A percentile compares a stretch with the other conserved stretches of the same genome.
Conservation (phyloP, 768 basidiomycete species). For the Suillus brevipes region DNA sequence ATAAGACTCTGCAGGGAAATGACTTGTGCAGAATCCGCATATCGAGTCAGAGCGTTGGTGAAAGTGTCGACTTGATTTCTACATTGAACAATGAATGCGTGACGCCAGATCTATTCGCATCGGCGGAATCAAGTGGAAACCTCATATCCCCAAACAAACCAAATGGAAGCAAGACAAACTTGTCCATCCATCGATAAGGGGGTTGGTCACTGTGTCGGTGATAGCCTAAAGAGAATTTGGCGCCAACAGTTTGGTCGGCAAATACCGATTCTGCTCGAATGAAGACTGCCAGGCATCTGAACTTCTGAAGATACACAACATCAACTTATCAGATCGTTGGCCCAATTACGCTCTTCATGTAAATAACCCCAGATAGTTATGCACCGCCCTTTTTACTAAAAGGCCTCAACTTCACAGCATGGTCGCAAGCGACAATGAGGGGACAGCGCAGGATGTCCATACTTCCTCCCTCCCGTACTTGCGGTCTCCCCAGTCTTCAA, state of each 20-base stretch:
- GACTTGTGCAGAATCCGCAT: no score
- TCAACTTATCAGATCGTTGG: conserved; percentile 5
- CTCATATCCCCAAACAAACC: neutral
- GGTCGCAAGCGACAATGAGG: conserved; percentile 31
- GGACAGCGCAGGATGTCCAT: conserved; percentile 19
- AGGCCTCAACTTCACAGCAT: conserved; percentile 26
- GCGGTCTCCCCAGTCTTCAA: conserved; percentile 13
- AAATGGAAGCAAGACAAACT: neutral
- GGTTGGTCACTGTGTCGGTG: neutral
- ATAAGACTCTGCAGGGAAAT: neutral
- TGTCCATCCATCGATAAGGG: neutral
- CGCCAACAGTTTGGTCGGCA: neutral
- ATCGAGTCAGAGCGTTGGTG: no score
- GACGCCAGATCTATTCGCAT: neutral
- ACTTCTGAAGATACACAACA: neutral
- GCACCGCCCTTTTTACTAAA: conserved; percentile 15
- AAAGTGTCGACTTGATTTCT: neutral
- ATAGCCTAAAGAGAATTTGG: neutral
- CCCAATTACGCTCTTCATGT: conserved; percentile 1
- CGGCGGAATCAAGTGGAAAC: neutral
- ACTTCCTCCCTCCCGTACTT: conserved; percentile 11
- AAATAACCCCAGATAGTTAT: neutral
- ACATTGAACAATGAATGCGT: neutral
- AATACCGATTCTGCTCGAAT: neutral
- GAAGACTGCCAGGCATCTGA: neutral